These are phyloP conservation scores for Cryptosporidium felis DNA, from an alignment of 169 alveolate species.

Conservation along the genomic window DNA sequence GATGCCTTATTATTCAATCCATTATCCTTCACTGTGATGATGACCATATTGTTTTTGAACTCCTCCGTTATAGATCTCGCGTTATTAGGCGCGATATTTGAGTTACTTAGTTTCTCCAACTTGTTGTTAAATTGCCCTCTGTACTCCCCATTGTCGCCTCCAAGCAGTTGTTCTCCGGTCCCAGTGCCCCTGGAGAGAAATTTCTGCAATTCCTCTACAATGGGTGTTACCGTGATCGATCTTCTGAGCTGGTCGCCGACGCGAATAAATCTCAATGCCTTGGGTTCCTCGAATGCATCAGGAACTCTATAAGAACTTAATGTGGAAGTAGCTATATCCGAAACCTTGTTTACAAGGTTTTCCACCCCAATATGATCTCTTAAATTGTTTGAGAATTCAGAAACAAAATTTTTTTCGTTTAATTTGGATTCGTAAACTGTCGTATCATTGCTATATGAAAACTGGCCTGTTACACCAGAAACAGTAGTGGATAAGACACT, in stretches of 20 bases:
- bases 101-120: constrained; percentile 4
- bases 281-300: constrained; percentile 4
- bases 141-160: neutral
- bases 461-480: constrained; percentile 49
- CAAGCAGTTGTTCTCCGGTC: neutral
- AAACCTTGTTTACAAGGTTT: neutral
- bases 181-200: neutral
- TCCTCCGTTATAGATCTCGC: neutral
- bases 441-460: constrained; percentile 30
- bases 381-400: neutral
- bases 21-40: constrained; percentile 30
- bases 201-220: constrained; percentile 13
- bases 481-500: constrained; percentile 59
- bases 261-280: constrained; percentile 15
- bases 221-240: constrained; percentile 54
- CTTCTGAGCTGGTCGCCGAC: constrained; percentile 62
- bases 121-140: neutral
- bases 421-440: constrained; percentile 13
- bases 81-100: neutral
- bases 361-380: neutral
- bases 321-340: neutral
- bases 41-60: constrained; percentile 17
- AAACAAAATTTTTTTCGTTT: neutral
- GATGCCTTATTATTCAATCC: neutral
- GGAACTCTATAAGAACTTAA: neutral